Evolutionary conservation across 1,139 yeast genomes (phyloP).

Genomic region (Candida sp.): DNA sequence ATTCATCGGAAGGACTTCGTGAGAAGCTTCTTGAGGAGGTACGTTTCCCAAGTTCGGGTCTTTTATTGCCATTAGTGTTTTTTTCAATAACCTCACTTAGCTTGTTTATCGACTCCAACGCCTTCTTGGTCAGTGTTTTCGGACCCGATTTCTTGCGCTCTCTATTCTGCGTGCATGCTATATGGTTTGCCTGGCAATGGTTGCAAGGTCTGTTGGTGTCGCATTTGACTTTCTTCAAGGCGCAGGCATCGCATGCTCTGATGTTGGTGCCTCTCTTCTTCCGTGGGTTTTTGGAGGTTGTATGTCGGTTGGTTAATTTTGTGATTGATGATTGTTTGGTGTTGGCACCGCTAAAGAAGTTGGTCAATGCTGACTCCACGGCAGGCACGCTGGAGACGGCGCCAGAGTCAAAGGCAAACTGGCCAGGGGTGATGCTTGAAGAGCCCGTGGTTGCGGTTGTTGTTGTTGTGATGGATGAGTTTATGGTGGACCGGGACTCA

Average conservation of each 20-base stretch:
- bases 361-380: constrained; percentile 4
- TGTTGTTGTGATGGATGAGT: neutral
- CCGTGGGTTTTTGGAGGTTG: constrained; percentile 12
- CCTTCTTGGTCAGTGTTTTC: constrained; percentile 41
- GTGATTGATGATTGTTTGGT: constrained; percentile 9
- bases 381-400: neutral
- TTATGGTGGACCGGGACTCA: neutral
- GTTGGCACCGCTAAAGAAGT: constrained; percentile 7
- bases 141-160: constrained; percentile 49
- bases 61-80: constrained; percentile 8
- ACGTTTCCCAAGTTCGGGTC: constrained; percentile 5
- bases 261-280: constrained; percentile 27
- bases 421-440: neutral
- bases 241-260: constrained; percentile 51
- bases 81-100: constrained; percentile 21
- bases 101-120: constrained; percentile 37
- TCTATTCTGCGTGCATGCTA: constrained; percentile 42
- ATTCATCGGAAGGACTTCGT: constrained; percentile 11
- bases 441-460: neutral
- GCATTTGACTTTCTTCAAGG: constrained; percentile 46
- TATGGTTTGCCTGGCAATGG: constrained; percentile 39
- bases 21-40: constrained; percentile 7
- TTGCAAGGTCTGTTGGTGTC: constrained; percentile 42
- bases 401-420: neutral
- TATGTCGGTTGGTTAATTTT: constrained; percentile 17